Conservation (phyloP, 495 filamentous ascomycete species). For the Paragyromitra xinjiangensis region DNA sequence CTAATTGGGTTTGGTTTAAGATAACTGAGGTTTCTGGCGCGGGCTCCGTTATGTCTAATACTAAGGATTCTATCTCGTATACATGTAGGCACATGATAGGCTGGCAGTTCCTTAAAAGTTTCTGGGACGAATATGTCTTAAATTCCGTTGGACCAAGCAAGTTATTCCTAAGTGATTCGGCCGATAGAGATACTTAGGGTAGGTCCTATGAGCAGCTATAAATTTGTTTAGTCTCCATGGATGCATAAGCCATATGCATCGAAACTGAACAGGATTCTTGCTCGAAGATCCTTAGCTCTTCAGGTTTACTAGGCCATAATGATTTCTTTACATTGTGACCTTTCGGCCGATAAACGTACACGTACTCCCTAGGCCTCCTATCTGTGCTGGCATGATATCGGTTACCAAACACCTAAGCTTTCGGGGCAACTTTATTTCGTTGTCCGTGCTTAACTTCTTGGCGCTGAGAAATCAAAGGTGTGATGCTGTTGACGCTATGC, state of each 20-base stretch:
- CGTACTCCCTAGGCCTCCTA: too few species aligned
- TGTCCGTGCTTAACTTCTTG: background rate
- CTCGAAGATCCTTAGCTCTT: background rate
- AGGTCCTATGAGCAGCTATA: too few species aligned
- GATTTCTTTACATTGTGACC: background rate
- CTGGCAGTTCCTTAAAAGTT: too few species aligned
- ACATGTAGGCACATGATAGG: too few species aligned
- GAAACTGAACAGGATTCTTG: background rate
- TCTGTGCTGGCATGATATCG: background rate
- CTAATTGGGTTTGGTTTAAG: too few species aligned
- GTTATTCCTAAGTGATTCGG: too few species aligned
- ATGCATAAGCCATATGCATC: background rate
- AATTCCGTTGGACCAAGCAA: too few species aligned
- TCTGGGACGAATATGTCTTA: too few species aligned
- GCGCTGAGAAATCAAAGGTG: background rate
- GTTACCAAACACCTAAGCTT: background rate
- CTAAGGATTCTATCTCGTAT: too few species aligned
- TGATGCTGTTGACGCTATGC: background rate
- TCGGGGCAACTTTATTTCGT: background rate
- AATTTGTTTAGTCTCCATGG: background rate
- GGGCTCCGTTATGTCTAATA: too few species aligned
- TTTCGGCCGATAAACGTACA: background rate
- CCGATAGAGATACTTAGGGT: too few species aligned
- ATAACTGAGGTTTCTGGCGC: background rate
- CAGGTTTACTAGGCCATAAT: background rate